A percentile compares a stretch with the other conserved stretches of the same genome.
Evolutionary conservation across 768 basidiomycete genomes (phyloP).

Genomic region (Ephemerocybe angulata): DNA sequence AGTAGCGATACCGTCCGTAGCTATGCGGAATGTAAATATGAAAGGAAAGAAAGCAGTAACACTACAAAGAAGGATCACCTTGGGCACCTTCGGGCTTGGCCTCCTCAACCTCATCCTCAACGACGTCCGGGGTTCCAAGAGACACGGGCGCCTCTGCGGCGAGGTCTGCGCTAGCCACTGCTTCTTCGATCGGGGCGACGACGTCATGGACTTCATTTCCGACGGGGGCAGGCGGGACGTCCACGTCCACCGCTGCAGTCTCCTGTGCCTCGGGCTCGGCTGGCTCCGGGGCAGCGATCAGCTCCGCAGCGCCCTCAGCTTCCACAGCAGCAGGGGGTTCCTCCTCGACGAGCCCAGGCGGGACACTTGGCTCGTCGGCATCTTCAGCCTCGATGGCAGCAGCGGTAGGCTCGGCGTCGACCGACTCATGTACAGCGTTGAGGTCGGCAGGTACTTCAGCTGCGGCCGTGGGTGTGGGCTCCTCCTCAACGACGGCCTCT

Average conservation of each 20-base stretch:
- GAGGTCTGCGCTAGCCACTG: too few species aligned
- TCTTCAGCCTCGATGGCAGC: background rate
- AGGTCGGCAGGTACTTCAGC: background rate
- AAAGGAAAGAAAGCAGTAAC: slow-evolving; percentile 5
- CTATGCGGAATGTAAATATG: too few species aligned
- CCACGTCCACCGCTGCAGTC: too few species aligned
- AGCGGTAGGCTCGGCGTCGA: background rate
- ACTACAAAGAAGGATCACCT: slow-evolving; percentile 5
- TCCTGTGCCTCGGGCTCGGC: too few species aligned
- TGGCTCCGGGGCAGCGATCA: background rate
- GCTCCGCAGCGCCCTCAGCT: background rate
- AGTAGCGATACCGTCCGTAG: too few species aligned
- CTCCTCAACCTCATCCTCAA: background rate
- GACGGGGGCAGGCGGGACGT: too few species aligned
- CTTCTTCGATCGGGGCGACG: too few species aligned
- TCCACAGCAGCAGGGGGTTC: background rate
- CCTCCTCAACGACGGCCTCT: too few species aligned
- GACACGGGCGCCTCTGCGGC: slow-evolving; percentile 15
- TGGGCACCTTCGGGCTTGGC: slow-evolving; percentile 4
- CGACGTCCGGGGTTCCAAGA: slow-evolving; percentile 11
- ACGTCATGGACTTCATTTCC: too few species aligned
- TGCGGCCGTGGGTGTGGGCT: too few species aligned
- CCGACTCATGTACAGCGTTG: background rate
- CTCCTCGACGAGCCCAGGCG: background rate
- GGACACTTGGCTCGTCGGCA: background rate